Base-by-base conservation (phyloP, 108 stramenopile genomes). In the Nitzschia putrida region DNA sequence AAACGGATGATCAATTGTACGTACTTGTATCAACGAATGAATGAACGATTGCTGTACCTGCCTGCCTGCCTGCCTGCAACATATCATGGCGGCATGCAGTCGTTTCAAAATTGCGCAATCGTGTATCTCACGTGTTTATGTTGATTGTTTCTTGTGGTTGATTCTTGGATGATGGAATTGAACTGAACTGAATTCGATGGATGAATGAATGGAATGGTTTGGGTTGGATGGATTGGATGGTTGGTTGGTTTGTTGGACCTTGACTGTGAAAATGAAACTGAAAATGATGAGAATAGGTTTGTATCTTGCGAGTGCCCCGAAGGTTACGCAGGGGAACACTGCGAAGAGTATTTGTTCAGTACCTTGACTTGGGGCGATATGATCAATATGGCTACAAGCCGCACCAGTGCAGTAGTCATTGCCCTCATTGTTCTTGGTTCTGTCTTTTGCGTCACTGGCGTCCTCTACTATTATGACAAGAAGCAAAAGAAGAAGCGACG, bases 281-380 rank as follows among this genome's bases (percentile, higher is more conserved):
- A 34, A 3, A 4, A 34, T 34, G 29, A 34, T 34, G 29, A 34
- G 1, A 4, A 34, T 39, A 76, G 74, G 29, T 37, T 44, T n/a
- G 41, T 49, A 43, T 64, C 69, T 50, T 77, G 76, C 40, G 47
- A 56, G 39, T 77, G 76, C 66, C 64, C 54, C 0, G 69, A 65
- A 1, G 69, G 64, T 2, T 77, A 42, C 40, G 69, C 65, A 47
- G 76, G 76, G 29, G n/a, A 8, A 2, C 60, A 76, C 26, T 76
- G 74, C 56, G 56, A 73, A 38, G 39, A 9, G 7, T 34, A 26
- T 37, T 53, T 23, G 5, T 42, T 64, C 23, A 44, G 23, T 22
- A 8, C 53, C 16, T 20, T 56, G 13, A 43, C 54, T 3, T 23
- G 55, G 55, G 24, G 13, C 9, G 67, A 68, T 23, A 21, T 53